Percentiles rank a stretch among this genome's conserved stretches.
Conservation (phyloP, 2,329 filamentous ascomycete genomes). For the Orbilia quercus region DNA sequence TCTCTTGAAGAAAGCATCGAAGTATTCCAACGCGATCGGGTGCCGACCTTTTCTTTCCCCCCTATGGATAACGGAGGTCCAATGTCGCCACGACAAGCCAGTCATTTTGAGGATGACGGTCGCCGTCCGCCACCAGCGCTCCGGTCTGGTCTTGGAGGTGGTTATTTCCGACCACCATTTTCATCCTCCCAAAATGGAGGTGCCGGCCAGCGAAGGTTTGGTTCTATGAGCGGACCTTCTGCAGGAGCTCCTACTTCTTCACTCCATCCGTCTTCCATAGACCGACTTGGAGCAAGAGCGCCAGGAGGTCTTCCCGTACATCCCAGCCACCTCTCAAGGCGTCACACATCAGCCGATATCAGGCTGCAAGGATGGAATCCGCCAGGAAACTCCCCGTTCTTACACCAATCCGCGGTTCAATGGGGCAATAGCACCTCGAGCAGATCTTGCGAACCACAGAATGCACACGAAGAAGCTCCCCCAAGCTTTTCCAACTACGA, state of each 20-base stretch:
- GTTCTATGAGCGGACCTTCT: constrained; percentile 77
- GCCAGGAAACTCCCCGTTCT: constrained; percentile 64
- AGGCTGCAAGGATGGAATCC: constrained; percentile 83
- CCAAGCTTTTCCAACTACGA: constrained; percentile 75
- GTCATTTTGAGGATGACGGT: constrained; percentile 77
- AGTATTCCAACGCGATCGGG: constrained; percentile 73
- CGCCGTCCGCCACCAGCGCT: constrained; percentile 75
- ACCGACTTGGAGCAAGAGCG: constrained; percentile 72
- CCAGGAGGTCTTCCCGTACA: constrained; percentile 63
- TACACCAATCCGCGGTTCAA: constrained; percentile 72
- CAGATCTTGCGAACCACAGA: constrained; percentile 62
- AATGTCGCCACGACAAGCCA: constrained; percentile 85
- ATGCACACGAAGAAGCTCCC: constrained; percentile 71
- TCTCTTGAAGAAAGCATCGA: constrained; percentile 72
- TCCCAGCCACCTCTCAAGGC: constrained; percentile 45
- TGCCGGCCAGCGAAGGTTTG: constrained; percentile 75
- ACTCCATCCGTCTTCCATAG: constrained; percentile 77
- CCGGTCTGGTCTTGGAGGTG: constrained; percentile 69
- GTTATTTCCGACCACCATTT: constrained; percentile 70
- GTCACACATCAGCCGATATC: constrained; percentile 96
- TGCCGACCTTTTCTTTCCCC: constrained; percentile 71
- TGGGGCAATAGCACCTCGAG: constrained; percentile 75
- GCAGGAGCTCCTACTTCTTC: constrained; percentile 76
- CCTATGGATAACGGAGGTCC: constrained; percentile 77
- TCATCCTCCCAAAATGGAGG: constrained; percentile 32